Conservation (phyloP, 345 rosid genomes). For the Eucalyptus caleyi region DNA sequence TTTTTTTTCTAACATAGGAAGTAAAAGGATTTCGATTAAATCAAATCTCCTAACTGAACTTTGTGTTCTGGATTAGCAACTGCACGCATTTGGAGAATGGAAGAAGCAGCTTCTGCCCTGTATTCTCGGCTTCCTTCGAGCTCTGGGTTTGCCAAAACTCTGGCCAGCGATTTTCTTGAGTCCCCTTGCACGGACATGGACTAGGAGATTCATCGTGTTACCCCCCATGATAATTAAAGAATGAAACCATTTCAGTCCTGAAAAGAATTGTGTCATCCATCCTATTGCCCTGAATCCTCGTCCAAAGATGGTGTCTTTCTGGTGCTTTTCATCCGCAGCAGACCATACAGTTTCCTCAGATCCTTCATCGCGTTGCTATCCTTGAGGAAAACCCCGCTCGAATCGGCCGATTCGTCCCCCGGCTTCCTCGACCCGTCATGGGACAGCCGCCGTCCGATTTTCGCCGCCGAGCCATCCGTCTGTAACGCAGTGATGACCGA, state of each 20-base stretch:
- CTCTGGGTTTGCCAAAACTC: not conserved
- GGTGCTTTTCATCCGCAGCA: slow-evolving; percentile 5
- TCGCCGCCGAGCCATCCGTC: not conserved
- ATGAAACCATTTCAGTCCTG: not conserved
- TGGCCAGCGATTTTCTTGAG: not conserved
- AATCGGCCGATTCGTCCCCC: not conserved
- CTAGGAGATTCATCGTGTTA: not conserved
- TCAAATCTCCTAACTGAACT: not conserved
- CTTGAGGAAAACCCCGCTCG: not conserved
- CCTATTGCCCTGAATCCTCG: not conserved
- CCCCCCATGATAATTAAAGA: not conserved
- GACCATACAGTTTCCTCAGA: slow-evolving; percentile 11
- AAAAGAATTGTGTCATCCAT: not conserved
- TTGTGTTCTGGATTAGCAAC: not conserved
- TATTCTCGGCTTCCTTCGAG: not conserved
- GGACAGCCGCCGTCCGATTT: not conserved
- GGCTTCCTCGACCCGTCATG: not conserved
- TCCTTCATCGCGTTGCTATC: slow-evolving; percentile 4
- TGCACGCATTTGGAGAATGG: not conserved
- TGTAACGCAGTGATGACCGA: slow-evolving; percentile 29
- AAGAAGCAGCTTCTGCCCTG: not conserved
- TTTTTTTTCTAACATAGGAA: not conserved
- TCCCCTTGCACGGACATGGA: not conserved
- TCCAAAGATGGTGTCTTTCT: not conserved
- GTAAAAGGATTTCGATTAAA: not conserved